These are phyloP conservation scores for Hansenula sp. DNA, from an alignment of 1,139 yeast genomes.

Conservation along the genomic window DNA sequence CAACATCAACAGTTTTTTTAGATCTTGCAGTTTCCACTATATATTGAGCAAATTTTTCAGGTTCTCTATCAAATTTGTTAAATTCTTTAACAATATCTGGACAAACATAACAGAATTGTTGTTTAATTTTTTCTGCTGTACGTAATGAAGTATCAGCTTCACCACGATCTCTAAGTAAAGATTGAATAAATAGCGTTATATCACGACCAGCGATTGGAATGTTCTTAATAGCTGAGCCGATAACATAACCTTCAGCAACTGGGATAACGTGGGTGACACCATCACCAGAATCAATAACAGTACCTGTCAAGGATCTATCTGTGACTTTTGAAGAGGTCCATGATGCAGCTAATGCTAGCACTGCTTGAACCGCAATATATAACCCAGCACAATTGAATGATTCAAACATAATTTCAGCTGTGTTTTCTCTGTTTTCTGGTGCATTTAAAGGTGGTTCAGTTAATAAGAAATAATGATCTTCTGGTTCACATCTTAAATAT, in stretches of 20 bases:
- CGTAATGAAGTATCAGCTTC: slow-evolving; percentile 90
- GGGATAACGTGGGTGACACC: slow-evolving; percentile 99
- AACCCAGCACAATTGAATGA: slow-evolving; percentile 97
- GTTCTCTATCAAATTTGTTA: slow-evolving; percentile 88
- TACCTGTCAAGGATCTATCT: slow-evolving; percentile 94
- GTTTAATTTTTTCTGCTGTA: slow-evolving; percentile 95
- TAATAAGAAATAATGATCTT: slow-evolving; percentile 89
- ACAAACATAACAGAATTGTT: slow-evolving; percentile 93
- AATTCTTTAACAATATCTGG: slow-evolving; percentile 98
- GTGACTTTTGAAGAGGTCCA: slow-evolving; percentile 97
- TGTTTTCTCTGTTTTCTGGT: slow-evolving; percentile 96
- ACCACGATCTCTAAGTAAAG: slow-evolving; percentile 92
- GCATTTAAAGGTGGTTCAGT: slow-evolving; percentile 99
- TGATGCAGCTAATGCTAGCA: slow-evolving; percentile 94
- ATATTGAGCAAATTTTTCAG: slow-evolving; percentile 91
- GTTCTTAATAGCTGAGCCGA: slow-evolving; percentile 94
- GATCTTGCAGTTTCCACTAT: slow-evolving; percentile 78
- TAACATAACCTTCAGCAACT: slow-evolving; percentile 98
- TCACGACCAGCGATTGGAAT: slow-evolving; percentile 99
- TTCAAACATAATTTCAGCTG: slow-evolving; percentile 98
- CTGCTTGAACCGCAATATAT: slow-evolving; percentile 98
- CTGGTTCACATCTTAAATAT: slow-evolving; percentile 96
- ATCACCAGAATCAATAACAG: slow-evolving; percentile 96
- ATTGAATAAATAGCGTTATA: slow-evolving; percentile 89
- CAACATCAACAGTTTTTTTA: slow-evolving; percentile 77